Conservation (phyloP, 768 basidiomycete species). For the Xerocomellus amylosporus region DNA sequence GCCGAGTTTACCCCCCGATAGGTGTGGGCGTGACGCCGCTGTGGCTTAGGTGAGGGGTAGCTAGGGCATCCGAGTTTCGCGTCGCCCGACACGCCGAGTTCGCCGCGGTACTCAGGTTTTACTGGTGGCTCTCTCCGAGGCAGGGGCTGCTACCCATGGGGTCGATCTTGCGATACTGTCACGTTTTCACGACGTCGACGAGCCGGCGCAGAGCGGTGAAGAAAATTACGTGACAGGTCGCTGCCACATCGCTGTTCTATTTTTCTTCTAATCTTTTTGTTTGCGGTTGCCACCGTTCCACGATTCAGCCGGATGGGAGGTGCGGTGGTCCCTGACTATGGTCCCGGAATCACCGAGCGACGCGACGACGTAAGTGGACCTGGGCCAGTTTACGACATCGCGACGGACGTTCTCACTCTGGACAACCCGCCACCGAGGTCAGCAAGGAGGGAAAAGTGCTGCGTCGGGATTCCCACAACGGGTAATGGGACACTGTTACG, state of each 20-base stretch:
- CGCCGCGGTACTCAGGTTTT: not conserved
- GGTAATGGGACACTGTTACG: too few species aligned
- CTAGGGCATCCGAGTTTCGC: not conserved
- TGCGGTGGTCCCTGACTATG: not conserved
- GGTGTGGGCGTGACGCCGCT: not conserved
- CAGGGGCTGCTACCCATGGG: not conserved
- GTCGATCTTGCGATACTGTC: not conserved
- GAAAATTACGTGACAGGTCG: not conserved
- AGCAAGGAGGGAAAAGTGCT: not conserved
- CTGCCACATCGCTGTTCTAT: too few species aligned
- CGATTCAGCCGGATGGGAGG: not conserved
- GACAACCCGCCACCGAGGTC: too few species aligned
- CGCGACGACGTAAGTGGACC: not conserved
- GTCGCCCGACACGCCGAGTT: not conserved
- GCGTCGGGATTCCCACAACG: not conserved
- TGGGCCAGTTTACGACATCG: not conserved
- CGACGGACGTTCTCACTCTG: not conserved
- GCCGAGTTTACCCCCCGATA: too few species aligned
- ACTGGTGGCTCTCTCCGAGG: not conserved
- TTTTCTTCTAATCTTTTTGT: not conserved
- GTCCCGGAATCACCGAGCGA: too few species aligned
- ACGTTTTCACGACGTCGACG: not conserved
- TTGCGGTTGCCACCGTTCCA: not conserved
- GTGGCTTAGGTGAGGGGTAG: not conserved
- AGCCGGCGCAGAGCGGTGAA: not conserved